Evolutionary conservation across 1,139 yeast species (phyloP).

Genomic region (Yamadazyma conglobata): DNA sequence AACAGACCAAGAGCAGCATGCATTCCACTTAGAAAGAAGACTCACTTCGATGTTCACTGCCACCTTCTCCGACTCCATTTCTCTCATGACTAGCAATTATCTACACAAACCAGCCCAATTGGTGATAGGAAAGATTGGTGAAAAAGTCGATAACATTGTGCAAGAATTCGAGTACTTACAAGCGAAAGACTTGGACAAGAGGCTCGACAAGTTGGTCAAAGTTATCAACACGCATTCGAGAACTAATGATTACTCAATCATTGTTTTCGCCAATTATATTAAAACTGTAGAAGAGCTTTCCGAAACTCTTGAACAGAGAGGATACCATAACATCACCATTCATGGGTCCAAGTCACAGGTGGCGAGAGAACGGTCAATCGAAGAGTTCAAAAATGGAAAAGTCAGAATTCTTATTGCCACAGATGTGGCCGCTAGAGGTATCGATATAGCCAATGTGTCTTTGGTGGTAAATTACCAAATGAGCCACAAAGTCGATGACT

Average conservation of each 20-base stretch:
- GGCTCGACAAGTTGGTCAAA: constrained; percentile 27
- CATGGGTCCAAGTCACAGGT: constrained; percentile 90
- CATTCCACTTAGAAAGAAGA: constrained; percentile 28
- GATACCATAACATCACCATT: constrained; percentile 51
- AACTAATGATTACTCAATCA: constrained; percentile 45
- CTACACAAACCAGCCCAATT: constrained; percentile 60
- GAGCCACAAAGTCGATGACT: constrained; percentile 74
- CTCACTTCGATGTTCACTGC: constrained; percentile 89
- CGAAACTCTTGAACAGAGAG: constrained; percentile 40
- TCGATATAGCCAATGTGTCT: constrained; percentile 83
- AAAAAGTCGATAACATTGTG: constrained; percentile 63
- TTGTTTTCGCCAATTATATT: constrained; percentile 78
- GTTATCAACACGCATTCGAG: constrained; percentile 21
- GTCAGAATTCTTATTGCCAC: constrained; percentile 80
- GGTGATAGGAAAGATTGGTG: constrained; percentile 61
- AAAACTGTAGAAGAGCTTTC: constrained; percentile 67
- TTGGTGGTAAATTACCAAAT: constrained; percentile 84
- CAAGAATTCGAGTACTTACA: constrained; percentile 60
- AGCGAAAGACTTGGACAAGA: constrained; percentile 20
- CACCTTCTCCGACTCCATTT: constrained; percentile 77
- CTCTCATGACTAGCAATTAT: constrained; percentile 60
- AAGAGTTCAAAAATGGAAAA: constrained; percentile 56
- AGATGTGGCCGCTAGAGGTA: constrained; percentile 96
- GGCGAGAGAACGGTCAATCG: constrained; percentile 77
- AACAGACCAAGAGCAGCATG: constrained; percentile 23